Evolutionary conservation across 208 protist genomes (phyloP), one percentile per base, ranked within the genome.

Genomic region (Lotmaria passim): DNA sequence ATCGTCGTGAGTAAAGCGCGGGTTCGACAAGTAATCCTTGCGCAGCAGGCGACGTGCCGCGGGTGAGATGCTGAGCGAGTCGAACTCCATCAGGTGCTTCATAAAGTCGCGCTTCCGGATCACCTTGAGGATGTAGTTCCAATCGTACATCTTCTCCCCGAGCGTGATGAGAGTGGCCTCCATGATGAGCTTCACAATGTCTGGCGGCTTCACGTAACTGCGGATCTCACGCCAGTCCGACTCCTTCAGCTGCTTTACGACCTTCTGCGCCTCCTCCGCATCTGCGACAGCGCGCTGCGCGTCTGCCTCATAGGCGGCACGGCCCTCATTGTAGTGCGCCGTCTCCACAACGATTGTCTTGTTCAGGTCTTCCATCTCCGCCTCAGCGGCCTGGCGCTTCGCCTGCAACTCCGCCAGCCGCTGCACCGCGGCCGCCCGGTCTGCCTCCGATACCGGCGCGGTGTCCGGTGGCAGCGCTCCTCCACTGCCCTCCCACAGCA

Each of bases 141-240:
- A 70, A 4, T 56, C 66, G 30, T 43, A 41, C 5, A 28, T 57
- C 7, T 48, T 61, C 69, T 86, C 80, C 4, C 78, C 81, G 2
- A 89, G 64, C 2, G 80, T 70, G 36, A 70, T 53, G 39, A 89
- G 41, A 14, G 79, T 72, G 14, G 83, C 83, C 23, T 74, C 67
- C 48, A 80, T 71, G 30, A 89, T 73, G 23, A 85, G 70, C 43
- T 82, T 52, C 44, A 86, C 80, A 43, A 84, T 77, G n/a, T 59
- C 67, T 8, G 83, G 83, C n/a, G 83, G 83, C 28, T 78, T 85
- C 46, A 62, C 70, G 71, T 89, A 89, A 43, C 69, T 78, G 7
- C 83, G 83, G 50, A 85, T 81, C 56, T 89, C 79, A 11, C 83
- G 75, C 81, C 83, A 89, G 67, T 89, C 83, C 6, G 74, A 26